Percentiles rank a stretch among this genome's conserved stretches.
Conservation (phyloP, 495 filamentous ascomycete genomes). For the Schizothecium vesticola region DNA sequence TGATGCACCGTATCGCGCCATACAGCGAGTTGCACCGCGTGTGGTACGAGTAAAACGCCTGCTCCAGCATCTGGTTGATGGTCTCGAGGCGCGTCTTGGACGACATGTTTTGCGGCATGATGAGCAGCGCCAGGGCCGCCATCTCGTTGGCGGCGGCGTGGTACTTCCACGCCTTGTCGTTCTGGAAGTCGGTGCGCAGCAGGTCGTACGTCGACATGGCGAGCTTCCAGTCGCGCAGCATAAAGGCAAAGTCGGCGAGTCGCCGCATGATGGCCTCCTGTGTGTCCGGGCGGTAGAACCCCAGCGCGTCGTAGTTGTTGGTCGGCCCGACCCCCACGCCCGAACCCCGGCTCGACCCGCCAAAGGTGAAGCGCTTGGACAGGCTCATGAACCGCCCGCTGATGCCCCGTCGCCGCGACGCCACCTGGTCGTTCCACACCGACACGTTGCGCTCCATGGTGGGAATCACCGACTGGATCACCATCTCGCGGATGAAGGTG, state of each 20-base stretch:
- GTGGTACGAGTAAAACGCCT: conserved; percentile 85
- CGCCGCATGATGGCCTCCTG: conserved; percentile 90
- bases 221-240: conserved; percentile 94
- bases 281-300: conserved; percentile 77
- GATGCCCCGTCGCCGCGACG: conserved; percentile 80
- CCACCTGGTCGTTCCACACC: conserved; percentile 95
- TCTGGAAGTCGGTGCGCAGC: conserved; percentile 77
- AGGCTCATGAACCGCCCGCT: conserved; percentile 87
- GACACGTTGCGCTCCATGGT: conserved; percentile 89
- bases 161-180: conserved; percentile 95
- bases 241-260: conserved; percentile 90
- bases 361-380: conserved; percentile 80
- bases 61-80: conserved; percentile 79
- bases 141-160: conserved; percentile 92
- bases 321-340: conserved; percentile 34
- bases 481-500: conserved; percentile 85
- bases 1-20: conserved; percentile 69
- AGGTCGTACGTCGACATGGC: conserved; percentile 86
- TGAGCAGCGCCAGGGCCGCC: conserved; percentile 73
- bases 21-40: conserved; percentile 72
- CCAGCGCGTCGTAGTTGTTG: conserved; percentile 74
- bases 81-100: conserved; percentile 71
- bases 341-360: conserved; percentile 46
- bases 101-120: conserved; percentile 64
- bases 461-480: conserved; percentile 85